These are phyloP conservation scores for Arachnopeziza araneosa DNA, from an alignment of 2,329 filamentous ascomycete species.

Conservation along the genomic window DNA sequence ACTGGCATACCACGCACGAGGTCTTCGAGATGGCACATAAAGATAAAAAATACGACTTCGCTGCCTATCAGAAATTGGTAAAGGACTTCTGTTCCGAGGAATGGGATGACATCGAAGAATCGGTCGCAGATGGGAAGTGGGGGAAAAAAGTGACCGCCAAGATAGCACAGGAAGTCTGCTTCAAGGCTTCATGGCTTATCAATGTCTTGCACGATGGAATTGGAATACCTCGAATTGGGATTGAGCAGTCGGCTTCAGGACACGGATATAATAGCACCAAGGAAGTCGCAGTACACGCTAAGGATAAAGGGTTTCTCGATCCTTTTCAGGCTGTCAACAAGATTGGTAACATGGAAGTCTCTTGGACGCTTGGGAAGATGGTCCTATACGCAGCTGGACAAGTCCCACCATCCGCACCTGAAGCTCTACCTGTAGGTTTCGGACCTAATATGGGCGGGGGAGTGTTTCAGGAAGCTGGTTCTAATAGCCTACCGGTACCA, in stretches of 20 bases:
- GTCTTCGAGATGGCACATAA: slow-evolving; percentile 74
- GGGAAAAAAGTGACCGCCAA: slow-evolving; percentile 68
- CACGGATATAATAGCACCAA: slow-evolving; percentile 65
- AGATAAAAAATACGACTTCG: slow-evolving; percentile 81
- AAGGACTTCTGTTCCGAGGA: slow-evolving; percentile 77
- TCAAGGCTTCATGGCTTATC: slow-evolving; percentile 97
- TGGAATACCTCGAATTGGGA: slow-evolving; percentile 77
- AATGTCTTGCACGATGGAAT: slow-evolving; percentile 96
- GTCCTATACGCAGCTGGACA: slow-evolving; percentile 90
- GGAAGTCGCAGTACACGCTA: slow-evolving; percentile 59
- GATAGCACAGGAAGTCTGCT: slow-evolving; percentile 82
- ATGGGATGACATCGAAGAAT: slow-evolving; percentile 70
- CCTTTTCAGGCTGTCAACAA: slow-evolving; percentile 92
- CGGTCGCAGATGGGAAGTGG: slow-evolving; percentile 61
- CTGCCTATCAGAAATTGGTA: slow-evolving; percentile 81
- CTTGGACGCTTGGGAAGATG: slow-evolving; percentile 97
- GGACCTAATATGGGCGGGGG: slow-evolving; percentile 65
- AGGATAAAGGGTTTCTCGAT: slow-evolving; percentile 70
- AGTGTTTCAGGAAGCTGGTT: slow-evolving; percentile 82
- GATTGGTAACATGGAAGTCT: slow-evolving; percentile 85
- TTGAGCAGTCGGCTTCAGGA: slow-evolving; percentile 54
- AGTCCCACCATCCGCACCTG: slow-evolving; percentile 57
- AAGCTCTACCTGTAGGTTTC: slow-evolving; percentile 78
- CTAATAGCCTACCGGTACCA: slow-evolving; percentile 33
- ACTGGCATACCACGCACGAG: slow-evolving; percentile 97